Evolutionary conservation across 2,329 filamentous ascomycete species (phyloP), one percentile per base, ranked within the genome.

Genomic region (Microcyclosporella mali): DNA sequence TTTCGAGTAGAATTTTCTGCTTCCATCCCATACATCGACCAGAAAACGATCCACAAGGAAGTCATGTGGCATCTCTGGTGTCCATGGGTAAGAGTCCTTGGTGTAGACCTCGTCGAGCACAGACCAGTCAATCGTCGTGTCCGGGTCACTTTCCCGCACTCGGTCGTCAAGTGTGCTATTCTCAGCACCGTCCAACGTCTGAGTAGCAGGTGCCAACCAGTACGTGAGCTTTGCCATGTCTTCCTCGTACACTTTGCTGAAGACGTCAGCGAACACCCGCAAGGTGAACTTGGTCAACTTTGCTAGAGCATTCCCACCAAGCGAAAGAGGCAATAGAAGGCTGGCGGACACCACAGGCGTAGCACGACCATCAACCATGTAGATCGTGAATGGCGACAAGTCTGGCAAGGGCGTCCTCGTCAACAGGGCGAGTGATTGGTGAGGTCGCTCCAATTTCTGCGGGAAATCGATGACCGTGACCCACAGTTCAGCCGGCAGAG

Each of bases 181-280:
- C 9, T 27, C 33, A n/a, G 34, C 16, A 10, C 7, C 33, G 11
- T 21, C 10, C 11, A 47, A 21, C 10, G 28, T 8, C 11, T 46
- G 4, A 30, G 12, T 53, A 30, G 34, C 50, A 15, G 92, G 90
- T 0, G 81, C 84, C 11, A 95, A 59, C 70, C 88, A 95, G 63
- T 95, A 98, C 0, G 88, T 83, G 61, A 95, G 75, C 19, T 82
- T 79, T 1, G 72, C 64, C 0, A 71, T 54, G 12, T 79, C 71
- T 0, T 77, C 70, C 37, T 85, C 79, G 56, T 87, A 98, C 2
- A 74, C 72, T 62, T 98, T 98, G 63, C 88, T 90, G 68, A 95
- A 97, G 0, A 95, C 70, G 53, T 97, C 88, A 12, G 78, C 69
- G 62, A 94, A 95, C 0, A 94, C 65, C 3, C 76, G 73, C 31